Evolutionary conservation across 148 eudicot genomes (phyloP).

Genomic region (Hydrangea macrophylla): DNA sequence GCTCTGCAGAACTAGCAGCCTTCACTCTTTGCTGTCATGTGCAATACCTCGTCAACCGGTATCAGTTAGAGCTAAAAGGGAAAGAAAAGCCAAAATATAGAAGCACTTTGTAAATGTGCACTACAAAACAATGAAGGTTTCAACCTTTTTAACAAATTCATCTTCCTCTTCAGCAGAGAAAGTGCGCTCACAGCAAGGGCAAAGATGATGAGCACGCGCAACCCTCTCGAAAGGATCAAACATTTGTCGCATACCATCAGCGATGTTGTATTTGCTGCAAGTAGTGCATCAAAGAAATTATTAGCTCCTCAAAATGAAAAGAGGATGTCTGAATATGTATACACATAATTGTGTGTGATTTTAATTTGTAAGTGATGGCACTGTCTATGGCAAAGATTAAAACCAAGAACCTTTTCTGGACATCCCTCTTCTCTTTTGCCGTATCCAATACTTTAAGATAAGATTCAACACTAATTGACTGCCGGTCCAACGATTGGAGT

Average conservation of each 20-base stretch:
- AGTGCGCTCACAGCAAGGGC: conserved; percentile 90
- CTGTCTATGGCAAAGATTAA: neutral
- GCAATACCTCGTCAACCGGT: conserved; percentile 2
- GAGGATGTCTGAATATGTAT: neutral
- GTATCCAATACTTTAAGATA: conserved; percentile 49
- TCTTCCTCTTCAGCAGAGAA: conserved; percentile 93
- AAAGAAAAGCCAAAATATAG: neutral
- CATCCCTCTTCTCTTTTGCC: conserved; percentile 65
- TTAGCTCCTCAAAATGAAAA: neutral
- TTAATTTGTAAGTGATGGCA: neutral
- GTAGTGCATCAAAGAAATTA: neutral
- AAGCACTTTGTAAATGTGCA: no score
- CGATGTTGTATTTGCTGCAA: conserved; percentile 51
- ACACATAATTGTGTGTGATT: neutral
- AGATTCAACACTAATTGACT: conserved; percentile 50
- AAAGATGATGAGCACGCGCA: conserved; percentile 75
- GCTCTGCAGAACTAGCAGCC: conserved; percentile 50
- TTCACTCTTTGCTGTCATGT: conserved; percentile 63
- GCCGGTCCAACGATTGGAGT: conserved; percentile 64
- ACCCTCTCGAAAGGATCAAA: conserved; percentile 59
- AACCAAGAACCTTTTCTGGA: conserved; percentile 53
- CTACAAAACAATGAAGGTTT: no score
- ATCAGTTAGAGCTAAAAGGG: neutral
- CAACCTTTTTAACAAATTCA: conserved; percentile 77
- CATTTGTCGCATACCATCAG: conserved; percentile 62